These are phyloP conservation scores for Bipolaris oryzae DNA, from an alignment of 2,329 filamentous ascomycete genomes.

Conservation along the genomic window DNA sequence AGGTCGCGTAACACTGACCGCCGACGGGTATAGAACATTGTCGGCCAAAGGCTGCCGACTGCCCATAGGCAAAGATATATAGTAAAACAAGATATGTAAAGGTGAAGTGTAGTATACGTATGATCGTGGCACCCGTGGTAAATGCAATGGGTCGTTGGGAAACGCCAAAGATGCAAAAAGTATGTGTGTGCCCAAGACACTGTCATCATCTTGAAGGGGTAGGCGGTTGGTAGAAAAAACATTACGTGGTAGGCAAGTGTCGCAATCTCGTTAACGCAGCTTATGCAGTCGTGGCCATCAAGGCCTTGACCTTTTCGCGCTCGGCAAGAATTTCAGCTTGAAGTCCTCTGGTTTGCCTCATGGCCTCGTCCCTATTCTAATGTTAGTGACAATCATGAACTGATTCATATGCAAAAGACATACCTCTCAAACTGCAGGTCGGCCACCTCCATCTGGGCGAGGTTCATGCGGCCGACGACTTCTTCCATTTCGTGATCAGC, in stretches of 20 bases:
- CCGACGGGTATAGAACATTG: slow-evolving; percentile 11
- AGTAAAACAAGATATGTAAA: slow-evolving; percentile 21
- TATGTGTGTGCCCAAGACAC: slow-evolving; percentile 10
- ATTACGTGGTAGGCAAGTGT: slow-evolving; percentile 22
- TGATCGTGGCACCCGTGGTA: slow-evolving; percentile 26
- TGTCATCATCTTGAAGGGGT: slow-evolving; percentile 7
- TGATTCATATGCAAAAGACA: slow-evolving; percentile 11
- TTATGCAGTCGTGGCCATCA: slow-evolving; percentile 46
- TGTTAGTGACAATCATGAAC: slow-evolving; percentile 26
- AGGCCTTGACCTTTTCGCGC: slow-evolving; percentile 62
- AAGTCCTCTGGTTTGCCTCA: slow-evolving; percentile 71
- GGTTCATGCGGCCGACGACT: slow-evolving; percentile 81
- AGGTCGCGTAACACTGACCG: slow-evolving; percentile 7
- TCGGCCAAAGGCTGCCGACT: slow-evolving; percentile 2
- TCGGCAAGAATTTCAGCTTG: slow-evolving; percentile 71
- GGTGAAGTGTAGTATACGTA: slow-evolving; percentile 24
- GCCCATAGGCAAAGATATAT: slow-evolving; percentile 5
- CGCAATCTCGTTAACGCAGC: slow-evolving; percentile 17
- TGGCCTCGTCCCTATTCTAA: slow-evolving; percentile 67
- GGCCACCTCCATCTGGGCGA: slow-evolving; percentile 81
- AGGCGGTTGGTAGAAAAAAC: slow-evolving; percentile 20
- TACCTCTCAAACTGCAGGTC: slow-evolving; percentile 73
- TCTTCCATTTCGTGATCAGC: slow-evolving; percentile 84
- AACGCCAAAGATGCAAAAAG: slow-evolving; percentile 16
- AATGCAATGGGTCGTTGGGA: slow-evolving; percentile 19